Evolutionary conservation across 2,329 filamentous ascomycete genomes (phyloP), one percentile per base, ranked within the genome.

Genomic region (Grosmannia clavigera): DNA sequence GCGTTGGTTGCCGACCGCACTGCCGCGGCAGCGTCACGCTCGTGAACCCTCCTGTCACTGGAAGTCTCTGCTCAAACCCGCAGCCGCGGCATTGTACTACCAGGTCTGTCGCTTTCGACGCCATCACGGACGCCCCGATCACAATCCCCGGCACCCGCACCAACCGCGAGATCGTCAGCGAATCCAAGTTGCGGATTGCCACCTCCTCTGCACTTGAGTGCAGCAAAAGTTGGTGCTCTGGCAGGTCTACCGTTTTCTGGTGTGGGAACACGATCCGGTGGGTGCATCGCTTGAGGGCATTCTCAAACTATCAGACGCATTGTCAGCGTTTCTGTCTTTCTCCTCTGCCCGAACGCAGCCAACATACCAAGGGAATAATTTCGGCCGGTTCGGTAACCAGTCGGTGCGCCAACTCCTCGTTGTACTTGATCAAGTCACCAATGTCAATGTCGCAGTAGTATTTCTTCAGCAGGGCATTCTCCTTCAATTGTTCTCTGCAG

Each of bases 361-460:
- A 63, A 51, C 60, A 27, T 76, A 95, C 92, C 59, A 97, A 77
- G 62, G 94, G 92, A 61, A 99, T 94, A 60, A 96, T 88, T 61
- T 97, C 92, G 54, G 87, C 87, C 4, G 94, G 95, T 70, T 96
- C 90, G 56, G 88, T 94, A 25, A 87, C 88, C 63, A 99, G 79
- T 69, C 86, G 85, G 72, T 97, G 90, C 33, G 92, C 94, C 62
- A 99, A 80, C 72, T 96, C 91, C 74, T 97, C 92, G 69, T 95
- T 94, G 75, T 92, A 97, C 63, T 88, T 94, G 72, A 97, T 97
- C 61, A 99, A 77, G 71, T 99, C 92, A 63, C 88, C 90, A 67
- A 99, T 90, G 71, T 99, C 92, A 70, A 99, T 83, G 72, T 99
- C 92, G 77, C 94, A 96, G 73, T 87, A 96, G 76, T 91, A 97